Base-by-base conservation (phyloP, 345 rosid species). In the Aquilaria sinensis region DNA sequence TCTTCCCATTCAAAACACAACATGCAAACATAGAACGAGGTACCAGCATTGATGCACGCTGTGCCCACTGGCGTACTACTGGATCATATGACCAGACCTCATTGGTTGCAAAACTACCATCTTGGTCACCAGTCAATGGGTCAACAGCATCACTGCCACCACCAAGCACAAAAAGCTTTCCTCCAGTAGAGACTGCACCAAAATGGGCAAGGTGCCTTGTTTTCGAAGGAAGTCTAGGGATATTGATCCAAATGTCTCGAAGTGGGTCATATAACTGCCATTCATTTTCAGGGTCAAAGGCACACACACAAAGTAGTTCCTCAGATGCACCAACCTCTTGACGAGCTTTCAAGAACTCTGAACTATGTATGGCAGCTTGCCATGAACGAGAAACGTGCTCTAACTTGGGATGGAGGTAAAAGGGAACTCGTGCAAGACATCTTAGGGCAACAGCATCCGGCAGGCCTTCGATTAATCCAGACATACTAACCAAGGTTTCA, bases 11-110 rank as follows among this genome's bases (percentile, higher is more conserved):
- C 70, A 94, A 75, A 50, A 79, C 78, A 6, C 94, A 88, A 50
- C 99, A 94, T 0, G 99, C 97, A 74, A 94, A 94, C 99, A 90
- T 94, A 30, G 97, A 87, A 48, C 97, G 92, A 11, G 99, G 89
- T 11, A 94, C 94, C 16, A 85, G 87, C 99, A 94, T 94, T 13
- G 97, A 66, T 14, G 92, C 84, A 9, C 83, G 53, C 0, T 72
- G 77, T 9, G 81, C 63, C 99, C 99, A 94, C n/a, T 63, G 81
- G 29, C 89, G 80, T 47, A 65, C 58, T n/a, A 90, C 65, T 46
- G 87, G 92, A 66, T 94, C 99, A 71, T 86, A 94, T 32, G 90
- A 85, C 97, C 97, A 94, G 47, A 94, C 97, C 74, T 94, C 95
- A 59, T 83, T 82, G 7, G 96, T 86, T 0, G 97, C 97, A 64